phyloP scores from a whole-genome alignment of 305 asterid genomes.

The Fraxinus floribunda region DNA sequence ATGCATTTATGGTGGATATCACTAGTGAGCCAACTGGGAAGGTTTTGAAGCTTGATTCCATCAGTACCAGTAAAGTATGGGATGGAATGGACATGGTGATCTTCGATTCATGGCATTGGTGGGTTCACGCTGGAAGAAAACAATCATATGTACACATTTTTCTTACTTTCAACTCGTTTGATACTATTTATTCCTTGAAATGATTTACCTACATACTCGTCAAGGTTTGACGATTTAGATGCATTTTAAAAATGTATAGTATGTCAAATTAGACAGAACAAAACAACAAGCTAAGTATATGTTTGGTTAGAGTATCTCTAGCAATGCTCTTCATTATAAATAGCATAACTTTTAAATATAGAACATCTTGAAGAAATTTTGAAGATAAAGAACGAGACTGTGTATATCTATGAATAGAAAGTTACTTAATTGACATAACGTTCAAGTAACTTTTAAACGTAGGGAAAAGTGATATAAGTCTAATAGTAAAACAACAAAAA shows the following conservation, averaged over 20 bases:
- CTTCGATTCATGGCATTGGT: conserved; percentile 76
- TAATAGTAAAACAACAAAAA: too few relatives aligned
- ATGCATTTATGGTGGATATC: conserved; percentile 54
- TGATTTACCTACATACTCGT: not conserved
- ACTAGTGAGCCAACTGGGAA: conserved; percentile 32
- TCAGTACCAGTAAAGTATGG: conserved; percentile 33
- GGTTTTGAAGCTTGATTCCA: conserved; percentile 44
- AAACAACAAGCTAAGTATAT: not conserved
- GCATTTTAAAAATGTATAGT: not conserved
- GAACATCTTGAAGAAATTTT: not conserved
- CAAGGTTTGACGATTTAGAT: not conserved
- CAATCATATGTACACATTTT: conserved; percentile 37
- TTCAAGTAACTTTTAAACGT: not conserved
- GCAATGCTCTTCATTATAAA: not conserved
- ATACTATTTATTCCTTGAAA: too few relatives aligned
- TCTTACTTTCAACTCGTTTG: not conserved
- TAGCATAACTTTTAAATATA: not conserved
- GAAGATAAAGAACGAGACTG: not conserved
- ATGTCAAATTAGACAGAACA: not conserved
- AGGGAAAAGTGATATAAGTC: not conserved
- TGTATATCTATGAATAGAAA: too few relatives aligned
- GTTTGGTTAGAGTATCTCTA: not conserved
- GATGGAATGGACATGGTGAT: conserved; percentile 41
- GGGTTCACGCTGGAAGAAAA: conserved; percentile 60
- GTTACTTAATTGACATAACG: not conserved